phyloP scores from a whole-genome alignment of 352 stramenopile genomes.

The Thalassiosira livingstoniorum region DNA sequence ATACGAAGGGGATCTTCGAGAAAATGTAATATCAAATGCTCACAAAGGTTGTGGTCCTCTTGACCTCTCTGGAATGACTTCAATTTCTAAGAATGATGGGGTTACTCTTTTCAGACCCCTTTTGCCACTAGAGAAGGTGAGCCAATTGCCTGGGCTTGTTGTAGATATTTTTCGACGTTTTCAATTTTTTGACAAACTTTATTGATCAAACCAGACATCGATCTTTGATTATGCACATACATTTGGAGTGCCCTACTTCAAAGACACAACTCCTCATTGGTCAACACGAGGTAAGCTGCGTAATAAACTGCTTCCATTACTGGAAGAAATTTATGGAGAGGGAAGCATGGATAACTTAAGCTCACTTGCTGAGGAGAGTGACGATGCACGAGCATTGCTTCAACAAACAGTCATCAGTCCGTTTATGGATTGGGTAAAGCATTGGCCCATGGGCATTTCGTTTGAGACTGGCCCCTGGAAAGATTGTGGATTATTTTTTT shows the following conservation, averaged over 20 bases:
- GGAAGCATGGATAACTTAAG: slow-evolving; percentile 86
- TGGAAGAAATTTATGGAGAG: slow-evolving; percentile 95
- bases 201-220: slow-evolving; percentile 62
- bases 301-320: slow-evolving; percentile 92
- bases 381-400: slow-evolving; percentile 81
- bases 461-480: slow-evolving; percentile 75
- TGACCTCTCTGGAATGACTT: slow-evolving; percentile 93
- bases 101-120: slow-evolving; percentile 82
- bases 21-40: slow-evolving; percentile 98
- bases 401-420: slow-evolving; percentile 76
- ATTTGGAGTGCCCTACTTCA: slow-evolving; percentile 96
- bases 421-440: slow-evolving; percentile 74
- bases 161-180: not conserved
- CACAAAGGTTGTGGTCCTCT: slow-evolving; percentile 94
- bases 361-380: slow-evolving; percentile 84
- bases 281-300: slow-evolving; percentile 96
- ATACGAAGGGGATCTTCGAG: slow-evolving; percentile 89
- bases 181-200: not conserved
- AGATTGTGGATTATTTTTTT: slow-evolving; percentile 85
- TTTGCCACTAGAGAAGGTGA: slow-evolving; percentile 91
- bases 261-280: slow-evolving; percentile 86
- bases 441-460: slow-evolving; percentile 73
- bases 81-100: slow-evolving; percentile 69
- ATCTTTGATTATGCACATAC: slow-evolving; percentile 95
- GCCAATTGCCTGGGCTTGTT: too few species aligned